Conservation (phyloP, 2,329 filamentous ascomycete species). For the Fusarium cyanostomum region DNA sequence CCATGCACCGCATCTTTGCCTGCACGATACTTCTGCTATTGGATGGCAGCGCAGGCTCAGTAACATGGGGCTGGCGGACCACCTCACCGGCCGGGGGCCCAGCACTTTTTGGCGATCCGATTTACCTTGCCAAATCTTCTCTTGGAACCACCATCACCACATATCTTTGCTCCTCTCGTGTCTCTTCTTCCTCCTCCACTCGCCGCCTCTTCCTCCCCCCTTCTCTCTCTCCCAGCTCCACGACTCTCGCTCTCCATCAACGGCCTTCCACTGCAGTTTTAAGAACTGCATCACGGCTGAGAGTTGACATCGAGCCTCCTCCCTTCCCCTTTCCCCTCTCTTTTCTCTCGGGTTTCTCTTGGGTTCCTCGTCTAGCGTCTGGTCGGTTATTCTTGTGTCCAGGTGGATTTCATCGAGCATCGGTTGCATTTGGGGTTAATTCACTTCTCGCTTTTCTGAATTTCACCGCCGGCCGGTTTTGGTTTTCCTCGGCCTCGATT, state of each 20-base stretch:
- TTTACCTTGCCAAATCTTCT: slow-evolving; percentile 47
- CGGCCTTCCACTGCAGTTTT: slow-evolving; percentile 31
- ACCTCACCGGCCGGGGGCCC: slow-evolving; percentile 39
- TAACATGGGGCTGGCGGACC: slow-evolving; percentile 41
- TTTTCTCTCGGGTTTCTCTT: slow-evolving; percentile 26
- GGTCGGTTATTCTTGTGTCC: slow-evolving; percentile 37
- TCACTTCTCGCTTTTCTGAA: slow-evolving; percentile 33
- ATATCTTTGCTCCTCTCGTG: slow-evolving; percentile 20
- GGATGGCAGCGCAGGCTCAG: slow-evolving; percentile 20
- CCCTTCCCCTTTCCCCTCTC: slow-evolving; percentile 26
- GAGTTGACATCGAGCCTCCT: slow-evolving; percentile 36
- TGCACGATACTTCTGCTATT: slow-evolving; percentile 33
- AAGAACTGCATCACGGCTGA: slow-evolving; percentile 37
- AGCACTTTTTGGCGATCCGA: slow-evolving; percentile 44
- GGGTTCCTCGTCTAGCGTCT: slow-evolving; percentile 40
- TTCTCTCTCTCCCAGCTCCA: slow-evolving; percentile 28
- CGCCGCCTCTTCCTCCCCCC: slow-evolving; percentile 32
- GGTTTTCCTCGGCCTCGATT: slow-evolving; percentile 32
- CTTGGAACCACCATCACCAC: slow-evolving; percentile 45
- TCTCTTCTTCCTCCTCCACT: slow-evolving; percentile 26
- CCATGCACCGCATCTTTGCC: slow-evolving; percentile 28
- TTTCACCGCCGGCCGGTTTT: slow-evolving; percentile 43
- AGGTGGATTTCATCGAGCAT: slow-evolving; percentile 32
- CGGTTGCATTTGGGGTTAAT: slow-evolving; percentile 27
- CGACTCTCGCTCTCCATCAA: slow-evolving; percentile 34